Conservation (phyloP, 2,329 filamentous ascomycete genomes). For the Phialocephala sp. region DNA sequence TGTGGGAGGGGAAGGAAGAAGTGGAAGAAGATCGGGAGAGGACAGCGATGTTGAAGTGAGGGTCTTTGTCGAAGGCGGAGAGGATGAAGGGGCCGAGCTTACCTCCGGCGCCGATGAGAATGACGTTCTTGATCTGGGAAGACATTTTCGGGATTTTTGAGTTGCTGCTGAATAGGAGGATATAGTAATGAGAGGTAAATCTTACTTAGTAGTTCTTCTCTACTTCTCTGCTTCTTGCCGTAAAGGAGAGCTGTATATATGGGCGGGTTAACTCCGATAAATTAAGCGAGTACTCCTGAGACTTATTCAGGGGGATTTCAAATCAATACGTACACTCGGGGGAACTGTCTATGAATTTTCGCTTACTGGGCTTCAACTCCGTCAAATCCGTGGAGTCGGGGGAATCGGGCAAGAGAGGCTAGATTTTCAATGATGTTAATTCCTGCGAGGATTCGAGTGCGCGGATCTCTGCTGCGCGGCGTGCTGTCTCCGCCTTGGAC, state of each 20-base stretch:
- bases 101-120: constrained; percentile 1
- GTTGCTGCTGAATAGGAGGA: background rate
- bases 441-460: background rate
- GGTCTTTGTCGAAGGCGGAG: background rate
- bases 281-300: background rate
- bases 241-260: background rate
- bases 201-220: background rate
- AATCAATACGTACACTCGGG: constrained; percentile 6
- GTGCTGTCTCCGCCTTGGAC: no score
- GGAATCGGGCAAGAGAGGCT: background rate
- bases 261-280: background rate
- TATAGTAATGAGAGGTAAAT: no score
- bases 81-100: background rate
- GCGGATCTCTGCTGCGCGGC: no score
- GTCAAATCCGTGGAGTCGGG: constrained; percentile 3
- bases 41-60: constrained; percentile 6
- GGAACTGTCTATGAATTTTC: constrained; percentile 6
- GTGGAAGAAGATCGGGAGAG: constrained; percentile 39
- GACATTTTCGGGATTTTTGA: background rate
- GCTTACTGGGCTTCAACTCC: constrained; percentile 6
- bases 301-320: background rate
- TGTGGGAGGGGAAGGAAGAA: constrained; percentile 38
- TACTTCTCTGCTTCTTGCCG: background rate
- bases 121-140: background rate
- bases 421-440: background rate